Conservation (phyloP, 83 land plant genomes). For the Diphasiastrum complanatum region DNA sequence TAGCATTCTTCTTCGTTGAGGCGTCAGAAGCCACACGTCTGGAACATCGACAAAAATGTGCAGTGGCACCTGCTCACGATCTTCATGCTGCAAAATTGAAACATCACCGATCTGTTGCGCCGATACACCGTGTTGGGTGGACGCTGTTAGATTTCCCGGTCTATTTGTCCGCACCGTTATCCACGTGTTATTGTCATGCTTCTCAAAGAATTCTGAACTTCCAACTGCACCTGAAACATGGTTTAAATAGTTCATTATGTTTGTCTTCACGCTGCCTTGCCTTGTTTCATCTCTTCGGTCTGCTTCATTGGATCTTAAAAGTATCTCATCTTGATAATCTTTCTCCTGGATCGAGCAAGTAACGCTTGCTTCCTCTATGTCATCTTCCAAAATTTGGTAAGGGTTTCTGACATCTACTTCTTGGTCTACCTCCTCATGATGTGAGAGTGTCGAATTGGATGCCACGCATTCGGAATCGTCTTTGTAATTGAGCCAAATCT, state of each 20-base stretch:
- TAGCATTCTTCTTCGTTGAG: constrained; percentile 4
- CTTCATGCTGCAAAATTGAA: not conserved
- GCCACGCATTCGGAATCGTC: constrained; percentile 5
- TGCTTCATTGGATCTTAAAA: not conserved
- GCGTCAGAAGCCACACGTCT: constrained; percentile 5
- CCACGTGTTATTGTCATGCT: too few relatives aligned
- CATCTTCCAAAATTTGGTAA: too few relatives aligned
- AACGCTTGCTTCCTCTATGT: too few relatives aligned
- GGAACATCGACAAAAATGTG: not conserved
- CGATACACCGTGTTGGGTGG: not conserved
- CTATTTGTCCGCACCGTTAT: not conserved
- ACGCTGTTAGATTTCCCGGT: not conserved
- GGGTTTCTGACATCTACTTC: too few relatives aligned
- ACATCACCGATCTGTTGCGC: not conserved
- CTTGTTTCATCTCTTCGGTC: not conserved
- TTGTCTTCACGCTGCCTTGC: not conserved
- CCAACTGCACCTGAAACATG: not conserved
- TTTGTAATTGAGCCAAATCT: constrained; percentile 10
- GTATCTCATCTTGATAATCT: too few relatives aligned
- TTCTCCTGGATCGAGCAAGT: too few relatives aligned
- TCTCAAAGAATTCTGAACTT: too few relatives aligned
- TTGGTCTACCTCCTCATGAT: too few relatives aligned
- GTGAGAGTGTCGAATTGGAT: too few relatives aligned
- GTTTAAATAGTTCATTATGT: not conserved
- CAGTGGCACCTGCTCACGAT: not conserved